These are phyloP conservation scores for Tolypocladium nubicola DNA, from an alignment of 2,329 filamentous ascomycete species.

Conservation along the genomic window DNA sequence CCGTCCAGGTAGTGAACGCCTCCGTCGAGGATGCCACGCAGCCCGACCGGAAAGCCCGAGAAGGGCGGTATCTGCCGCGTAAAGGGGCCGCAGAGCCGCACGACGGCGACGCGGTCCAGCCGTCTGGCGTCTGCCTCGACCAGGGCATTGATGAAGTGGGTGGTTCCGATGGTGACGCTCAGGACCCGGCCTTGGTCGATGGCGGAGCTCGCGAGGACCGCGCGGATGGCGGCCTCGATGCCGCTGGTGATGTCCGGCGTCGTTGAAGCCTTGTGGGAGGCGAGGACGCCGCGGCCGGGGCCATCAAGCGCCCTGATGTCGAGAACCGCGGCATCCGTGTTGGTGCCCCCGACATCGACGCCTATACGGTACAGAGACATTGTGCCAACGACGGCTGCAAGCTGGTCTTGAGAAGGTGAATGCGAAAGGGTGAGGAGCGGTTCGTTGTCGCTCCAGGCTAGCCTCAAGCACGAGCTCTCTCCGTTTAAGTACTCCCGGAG, in stretches of 20 bases:
- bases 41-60: slow-evolving; percentile 30
- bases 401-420: background rate
- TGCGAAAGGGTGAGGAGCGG: background rate
- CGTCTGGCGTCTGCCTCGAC: slow-evolving; percentile 32
- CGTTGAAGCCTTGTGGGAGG: slow-evolving; percentile 37
- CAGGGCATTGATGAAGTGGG: slow-evolving; percentile 39
- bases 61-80: slow-evolving; percentile 33
- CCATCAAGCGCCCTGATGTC: slow-evolving; percentile 24
- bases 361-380: slow-evolving; percentile 33
- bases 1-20: slow-evolving; percentile 31
- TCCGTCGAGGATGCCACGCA: slow-evolving; percentile 30
- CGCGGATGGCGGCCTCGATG: slow-evolving; percentile 33
- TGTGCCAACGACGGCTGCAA: background rate
- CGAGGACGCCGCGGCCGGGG: slow-evolving; percentile 28
- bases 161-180: slow-evolving; percentile 39
- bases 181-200: slow-evolving; percentile 27
- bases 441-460: background rate
- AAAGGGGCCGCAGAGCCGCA: slow-evolving; percentile 34
- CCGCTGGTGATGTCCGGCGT: slow-evolving; percentile 39
- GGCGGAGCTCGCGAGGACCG: slow-evolving; percentile 26
- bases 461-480: background rate
- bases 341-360: slow-evolving; percentile 29
- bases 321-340: slow-evolving; percentile 34
- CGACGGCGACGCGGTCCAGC: slow-evolving; percentile 32
- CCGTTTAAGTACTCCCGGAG: background rate